Evolutionary conservation across 306 rosid species (phyloP), one percentile per base, ranked within the genome.

Genomic region (Macrotyloma uniflorum): DNA sequence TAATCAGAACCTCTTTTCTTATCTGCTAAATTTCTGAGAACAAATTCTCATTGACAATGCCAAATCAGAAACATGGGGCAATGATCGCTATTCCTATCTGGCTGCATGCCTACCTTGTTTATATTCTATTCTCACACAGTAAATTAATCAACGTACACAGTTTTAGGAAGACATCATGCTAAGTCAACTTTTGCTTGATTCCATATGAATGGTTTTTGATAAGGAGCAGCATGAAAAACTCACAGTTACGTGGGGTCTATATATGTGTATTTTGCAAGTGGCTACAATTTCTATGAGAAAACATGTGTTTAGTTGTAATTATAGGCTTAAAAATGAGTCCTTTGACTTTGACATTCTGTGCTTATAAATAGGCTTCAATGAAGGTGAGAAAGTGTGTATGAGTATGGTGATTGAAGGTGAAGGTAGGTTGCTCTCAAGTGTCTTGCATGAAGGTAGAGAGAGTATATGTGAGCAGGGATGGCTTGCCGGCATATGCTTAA

Each of bases 381-480:
- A 18, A 51, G 16, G 59, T 16, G 72, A 22, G 54, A 15, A 28
- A 54, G 16, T 8, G 14, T 9, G 47, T 12, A 0, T 4, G 35
- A n/a, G n/a, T n/a, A n/a, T 19, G 30, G 42, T 19, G 19, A 38
- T 5, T 42, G 28, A 62, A n/a, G 58, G 26, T n/a, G 0, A 20
- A 47, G 15, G 24, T 57, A 9, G n/a, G 33, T 58, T 23, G 78
- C 55, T 57, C 42, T 55, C 42, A 43, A 65, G 55, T 4, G 72
- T 28, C 74, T 73, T 59, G 73, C 55, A 46, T 76, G 85, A 71
- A 19, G 71, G 79, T 14, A 46, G 38, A 66, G 78, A 72, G 78
- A 84, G 79, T 61, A 57, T 49, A 76, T 26, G 36, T 46, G 87
- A 75, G 87, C 19, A 82, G 72, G 87, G 82, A 84, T 84, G 87